Conservation (phyloP, 192 early-diverging fungal genomes). For the Entophlyctis luteolus region DNA sequence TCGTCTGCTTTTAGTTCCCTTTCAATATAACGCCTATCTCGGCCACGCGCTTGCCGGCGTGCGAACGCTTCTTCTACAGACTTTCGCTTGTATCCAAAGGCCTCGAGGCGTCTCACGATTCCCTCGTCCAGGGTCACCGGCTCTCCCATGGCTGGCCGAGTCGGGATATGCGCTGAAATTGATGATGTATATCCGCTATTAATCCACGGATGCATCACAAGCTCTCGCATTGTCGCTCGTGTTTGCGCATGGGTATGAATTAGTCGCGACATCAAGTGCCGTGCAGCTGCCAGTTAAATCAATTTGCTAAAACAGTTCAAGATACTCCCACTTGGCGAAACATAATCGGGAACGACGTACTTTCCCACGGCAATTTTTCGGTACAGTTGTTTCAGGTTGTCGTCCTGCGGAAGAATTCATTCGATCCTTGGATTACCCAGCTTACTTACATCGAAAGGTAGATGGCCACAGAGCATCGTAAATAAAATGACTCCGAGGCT, state of each 20-base stretch:
- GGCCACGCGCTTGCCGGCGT: too few relatives aligned
- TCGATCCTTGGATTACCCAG: background rate
- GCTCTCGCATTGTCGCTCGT: conserved; percentile 66
- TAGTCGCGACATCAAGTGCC: conserved; percentile 64
- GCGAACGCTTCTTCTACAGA: conserved; percentile 43
- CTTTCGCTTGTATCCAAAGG: conserved; percentile 46
- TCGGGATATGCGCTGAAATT: conserved; percentile 64
- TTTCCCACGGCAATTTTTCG: conserved; percentile 73
- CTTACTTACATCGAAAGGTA: conserved; percentile 67
- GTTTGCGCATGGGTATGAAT: conserved; percentile 68
- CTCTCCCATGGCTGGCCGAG: conserved; percentile 26
- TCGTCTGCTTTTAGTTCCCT: conserved; percentile 22
- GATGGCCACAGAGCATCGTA: conserved; percentile 80
- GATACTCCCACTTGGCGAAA: conserved; percentile 45
- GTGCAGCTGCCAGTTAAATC: conserved; percentile 63
- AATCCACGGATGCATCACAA: conserved; percentile 72
- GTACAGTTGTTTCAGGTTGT: conserved; percentile 78
- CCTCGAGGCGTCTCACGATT: conserved; percentile 40
- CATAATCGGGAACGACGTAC: conserved; percentile 55
- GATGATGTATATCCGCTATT: conserved; percentile 67
- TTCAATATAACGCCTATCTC: too few relatives aligned
- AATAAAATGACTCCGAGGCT: conserved; percentile 87
- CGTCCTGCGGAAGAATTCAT: conserved; percentile 39
- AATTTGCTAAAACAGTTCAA: conserved; percentile 79
- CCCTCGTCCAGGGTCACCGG: conserved; percentile 24